phyloP scores from a whole-genome alignment of 1,139 yeast genomes.

The Debaryomyces fabryi region DNA sequence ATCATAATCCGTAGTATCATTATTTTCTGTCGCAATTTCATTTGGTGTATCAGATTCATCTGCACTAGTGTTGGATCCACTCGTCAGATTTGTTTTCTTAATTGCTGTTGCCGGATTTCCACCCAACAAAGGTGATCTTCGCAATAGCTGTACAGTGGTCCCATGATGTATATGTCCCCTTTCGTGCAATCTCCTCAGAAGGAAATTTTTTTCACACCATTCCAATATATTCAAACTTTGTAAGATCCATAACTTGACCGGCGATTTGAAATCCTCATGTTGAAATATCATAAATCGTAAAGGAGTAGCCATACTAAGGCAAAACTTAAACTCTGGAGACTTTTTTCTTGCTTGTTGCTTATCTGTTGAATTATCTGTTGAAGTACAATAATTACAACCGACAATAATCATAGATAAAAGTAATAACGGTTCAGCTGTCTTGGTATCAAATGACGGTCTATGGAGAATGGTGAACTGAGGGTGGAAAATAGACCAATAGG shows the following conservation, averaged over 20 bases:
- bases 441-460: slow-evolving; percentile 62
- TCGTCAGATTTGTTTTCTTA: slow-evolving; percentile 20
- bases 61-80: slow-evolving; percentile 31
- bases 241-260: slow-evolving; percentile 65
- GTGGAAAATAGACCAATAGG: slow-evolving; percentile 63
- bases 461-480: slow-evolving; percentile 65
- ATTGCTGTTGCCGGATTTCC: slow-evolving; percentile 54
- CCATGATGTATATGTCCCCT: slow-evolving; percentile 80
- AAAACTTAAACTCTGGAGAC: slow-evolving; percentile 31
- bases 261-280: slow-evolving; percentile 60
- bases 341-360: slow-evolving; percentile 12
- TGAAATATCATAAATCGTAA: slow-evolving; percentile 64
- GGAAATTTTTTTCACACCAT: slow-evolving; percentile 66
- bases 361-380: slow-evolving; percentile 22
- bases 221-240: slow-evolving; percentile 67
- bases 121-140: slow-evolving; percentile 75
- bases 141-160: slow-evolving; percentile 67
- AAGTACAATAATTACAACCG: slow-evolving; percentile 44
- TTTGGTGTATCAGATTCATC: slow-evolving; percentile 31
- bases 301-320: slow-evolving; percentile 56
- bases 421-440: slow-evolving; percentile 53
- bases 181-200: slow-evolving; percentile 64
- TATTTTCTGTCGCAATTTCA: slow-evolving; percentile 22
- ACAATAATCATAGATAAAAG: slow-evolving; percentile 58
- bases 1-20: slow-evolving; percentile 28